These are phyloP conservation scores for Tolypocladium amazonense DNA, from an alignment of 2,329 filamentous ascomycete genomes.

Conservation along the genomic window DNA sequence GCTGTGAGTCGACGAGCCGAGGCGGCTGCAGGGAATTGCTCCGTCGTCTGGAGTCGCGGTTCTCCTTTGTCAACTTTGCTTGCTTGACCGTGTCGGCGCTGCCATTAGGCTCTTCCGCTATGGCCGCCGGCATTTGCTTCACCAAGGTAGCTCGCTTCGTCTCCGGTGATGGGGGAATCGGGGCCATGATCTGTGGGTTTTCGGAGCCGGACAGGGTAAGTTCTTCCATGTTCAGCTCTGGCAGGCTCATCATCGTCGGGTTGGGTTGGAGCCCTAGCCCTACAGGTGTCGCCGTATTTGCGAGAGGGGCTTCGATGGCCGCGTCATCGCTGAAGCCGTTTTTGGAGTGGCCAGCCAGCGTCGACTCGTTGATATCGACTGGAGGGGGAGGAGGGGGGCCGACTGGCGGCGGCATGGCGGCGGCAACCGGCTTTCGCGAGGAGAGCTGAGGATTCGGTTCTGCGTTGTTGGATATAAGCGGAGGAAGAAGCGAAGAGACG, in stretches of 20 bases:
- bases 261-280: neutral
- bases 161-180: constrained; percentile 18
- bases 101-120: neutral
- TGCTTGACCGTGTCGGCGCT: constrained; percentile 10
- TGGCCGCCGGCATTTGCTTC: constrained; percentile 10
- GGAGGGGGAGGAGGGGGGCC: constrained; percentile 12
- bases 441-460: constrained; percentile 14
- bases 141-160: constrained; percentile 11
- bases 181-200: constrained; percentile 17
- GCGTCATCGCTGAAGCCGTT: neutral
- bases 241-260: neutral
- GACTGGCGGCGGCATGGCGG: constrained; percentile 1
- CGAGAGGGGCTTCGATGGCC: neutral
- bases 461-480: constrained; percentile 23
- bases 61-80: constrained; percentile 21
- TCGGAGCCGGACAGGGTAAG: constrained; percentile 7
- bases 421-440: constrained; percentile 13
- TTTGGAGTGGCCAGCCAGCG: neutral
- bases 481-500: constrained; percentile 24
- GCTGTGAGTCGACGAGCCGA: constrained; percentile 10
- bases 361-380: neutral
- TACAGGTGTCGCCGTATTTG: neutral
- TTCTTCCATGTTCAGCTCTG: constrained; percentile 8
- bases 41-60: constrained; percentile 13
- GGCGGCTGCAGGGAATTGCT: constrained; percentile 21